A percentile compares a stretch with the other conserved stretches of the same genome.
Evolutionary conservation across 176 grass and related monocot species (phyloP).

Genomic region (bread wheat (Triticum aestivum)): IWGSC_CS_RefSeq_v2.1 NC_057806.1:647400853-647401352

Average conservation of each 20-base stretch:
- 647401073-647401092: no score
- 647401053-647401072: no score
- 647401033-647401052: background rate
- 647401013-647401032: background rate
- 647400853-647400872: background rate
- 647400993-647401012: slow-evolving; percentile 41
- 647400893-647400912: background rate
- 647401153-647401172: no score
- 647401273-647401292: background rate
- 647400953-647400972: slow-evolving; percentile 34
- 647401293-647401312: background rate
- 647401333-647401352: background rate
- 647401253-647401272: background rate
- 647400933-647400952: slow-evolving; percentile 42
- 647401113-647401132: no score
- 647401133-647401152: no score
- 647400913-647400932: slow-evolving; percentile 38
- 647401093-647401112: no score
- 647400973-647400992: slow-evolving; percentile 36
- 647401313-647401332: background rate
- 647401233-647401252: background rate
- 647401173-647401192: background rate
- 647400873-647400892: background rate
- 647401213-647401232: background rate
- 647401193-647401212: background rate